phyloP scores from a whole-genome alignment of 1,284 basidiomycete species.

The Heterobasidion occidentale region DNA sequence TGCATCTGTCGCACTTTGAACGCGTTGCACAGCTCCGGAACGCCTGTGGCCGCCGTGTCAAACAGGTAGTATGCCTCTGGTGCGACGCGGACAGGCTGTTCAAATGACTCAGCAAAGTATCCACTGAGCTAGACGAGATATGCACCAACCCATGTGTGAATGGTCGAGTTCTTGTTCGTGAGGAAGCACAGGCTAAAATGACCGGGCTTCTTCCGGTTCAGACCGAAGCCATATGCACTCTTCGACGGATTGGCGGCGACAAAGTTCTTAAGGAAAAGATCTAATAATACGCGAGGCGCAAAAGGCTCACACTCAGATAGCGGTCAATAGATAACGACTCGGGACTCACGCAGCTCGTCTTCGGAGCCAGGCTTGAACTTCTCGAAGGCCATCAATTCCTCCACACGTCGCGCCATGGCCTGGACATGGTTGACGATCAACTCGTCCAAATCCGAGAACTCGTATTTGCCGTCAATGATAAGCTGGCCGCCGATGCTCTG shows the following conservation, averaged over 20 bases:
- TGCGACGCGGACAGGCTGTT: constrained; percentile 74
- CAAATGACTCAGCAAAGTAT: constrained; percentile 6
- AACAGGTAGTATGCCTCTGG: constrained; percentile 89
- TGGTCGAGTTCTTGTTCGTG: constrained; percentile 84
- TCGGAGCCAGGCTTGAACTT: constrained; percentile 90
- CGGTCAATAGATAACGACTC: not conserved
- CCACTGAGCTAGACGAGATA: constrained; percentile 27
- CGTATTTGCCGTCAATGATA: constrained; percentile 76
- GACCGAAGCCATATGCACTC: constrained; percentile 93
- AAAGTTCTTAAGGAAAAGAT: constrained; percentile 84
- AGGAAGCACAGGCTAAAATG: constrained; percentile 94
- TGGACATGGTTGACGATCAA: constrained; percentile 96
- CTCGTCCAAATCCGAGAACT: constrained; percentile 95
- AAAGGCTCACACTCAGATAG: not conserved
- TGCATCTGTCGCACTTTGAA: constrained; percentile 85
- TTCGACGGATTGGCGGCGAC: constrained; percentile 90
- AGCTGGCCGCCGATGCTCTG: constrained; percentile 69
- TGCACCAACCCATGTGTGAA: constrained; percentile 80
- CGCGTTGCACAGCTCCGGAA: constrained; percentile 88
- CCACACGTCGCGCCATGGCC: constrained; percentile 89
- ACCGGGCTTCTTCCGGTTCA: constrained; percentile 87
- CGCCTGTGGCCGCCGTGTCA: constrained; percentile 82
- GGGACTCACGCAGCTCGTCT: constrained; percentile 78
- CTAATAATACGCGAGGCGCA: constrained; percentile 28
- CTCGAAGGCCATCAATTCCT: constrained; percentile 93